Evolutionary conservation across 2,329 filamentous ascomycete species (phyloP).

Genomic region (Alternaria hordeiaustralica): DNA sequence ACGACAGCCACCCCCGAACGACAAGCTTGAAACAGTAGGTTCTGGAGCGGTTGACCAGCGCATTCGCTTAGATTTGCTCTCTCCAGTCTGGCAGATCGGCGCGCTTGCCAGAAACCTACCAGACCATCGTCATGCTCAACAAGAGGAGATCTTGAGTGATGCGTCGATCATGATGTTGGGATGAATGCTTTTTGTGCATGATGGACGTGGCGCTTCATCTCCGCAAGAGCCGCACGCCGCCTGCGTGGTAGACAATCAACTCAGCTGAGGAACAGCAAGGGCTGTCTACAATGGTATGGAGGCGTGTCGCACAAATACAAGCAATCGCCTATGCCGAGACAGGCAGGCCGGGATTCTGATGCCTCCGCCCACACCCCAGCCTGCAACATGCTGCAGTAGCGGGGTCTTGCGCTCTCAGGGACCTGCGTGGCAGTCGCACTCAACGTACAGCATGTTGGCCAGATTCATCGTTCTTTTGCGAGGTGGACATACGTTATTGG

Average conservation of each 20-base stretch:
- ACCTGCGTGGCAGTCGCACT: slow-evolving; percentile 21
- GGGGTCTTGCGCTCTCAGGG: slow-evolving; percentile 9
- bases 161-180: slow-evolving; percentile 27
- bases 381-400: slow-evolving; percentile 6
- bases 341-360: slow-evolving; percentile 20
- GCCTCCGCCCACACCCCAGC: slow-evolving; percentile 23
- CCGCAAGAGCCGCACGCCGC: slow-evolving; percentile 14
- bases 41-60: neutral
- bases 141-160: slow-evolving; percentile 15
- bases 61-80: slow-evolving; percentile 5
- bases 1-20: slow-evolving; percentile 13
- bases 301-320: slow-evolving; percentile 28
- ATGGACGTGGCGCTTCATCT: slow-evolving; percentile 28
- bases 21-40: slow-evolving; percentile 4
- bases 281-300: slow-evolving; percentile 1
- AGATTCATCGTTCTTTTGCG: slow-evolving; percentile 8
- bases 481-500: slow-evolving; percentile 9
- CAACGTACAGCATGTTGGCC: slow-evolving; percentile 1
- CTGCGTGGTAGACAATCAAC: slow-evolving; percentile 14
- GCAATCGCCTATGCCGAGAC: slow-evolving; percentile 22
- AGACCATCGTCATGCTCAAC: slow-evolving; percentile 21
- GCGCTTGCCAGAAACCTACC: slow-evolving; percentile 10
- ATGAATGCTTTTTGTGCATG: slow-evolving; percentile 14
- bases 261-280: slow-evolving; percentile 4
- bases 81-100: slow-evolving; percentile 5